phyloP scores from a whole-genome alignment of 2,329 filamentous ascomycete genomes.

The Akanthomyces muscarius region DNA sequence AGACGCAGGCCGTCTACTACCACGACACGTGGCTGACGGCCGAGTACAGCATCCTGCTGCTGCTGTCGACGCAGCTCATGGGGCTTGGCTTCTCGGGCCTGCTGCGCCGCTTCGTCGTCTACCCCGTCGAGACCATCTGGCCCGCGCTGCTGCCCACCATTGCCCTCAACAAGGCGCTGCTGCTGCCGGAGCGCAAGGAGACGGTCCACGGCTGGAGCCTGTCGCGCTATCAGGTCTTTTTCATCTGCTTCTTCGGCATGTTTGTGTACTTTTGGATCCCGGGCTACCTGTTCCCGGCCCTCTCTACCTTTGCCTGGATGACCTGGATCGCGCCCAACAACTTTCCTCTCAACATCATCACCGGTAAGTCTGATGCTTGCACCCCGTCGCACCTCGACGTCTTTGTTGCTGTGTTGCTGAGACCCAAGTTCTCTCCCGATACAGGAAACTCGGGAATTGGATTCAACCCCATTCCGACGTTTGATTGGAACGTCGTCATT shows the following conservation, averaged over 20 bases:
- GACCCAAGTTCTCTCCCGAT: too few species aligned
- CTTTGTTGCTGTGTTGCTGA: background rate
- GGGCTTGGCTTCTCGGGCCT: conserved; percentile 32
- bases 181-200: conserved; percentile 32
- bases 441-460: background rate
- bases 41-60: conserved; percentile 32
- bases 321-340: conserved; percentile 43
- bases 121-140: conserved; percentile 14
- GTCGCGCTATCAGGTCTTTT: conserved; percentile 39
- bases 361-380: background rate
- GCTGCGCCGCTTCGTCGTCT: conserved; percentile 28
- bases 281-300: conserved; percentile 38
- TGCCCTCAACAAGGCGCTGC: conserved; percentile 15
- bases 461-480: conserved; percentile 12
- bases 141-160: conserved; percentile 27
- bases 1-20: conserved; percentile 29
- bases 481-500: conserved; percentile 14
- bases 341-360: conserved; percentile 30
- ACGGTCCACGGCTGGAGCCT: conserved; percentile 40
- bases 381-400: background rate
- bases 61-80: conserved; percentile 31
- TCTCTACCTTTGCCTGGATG: conserved; percentile 44
- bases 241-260: conserved; percentile 33
- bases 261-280: conserved; percentile 45
- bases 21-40: conserved; percentile 18